Conservation (phyloP, 768 basidiomycete genomes). For the Guyanaporus albipodus region DNA sequence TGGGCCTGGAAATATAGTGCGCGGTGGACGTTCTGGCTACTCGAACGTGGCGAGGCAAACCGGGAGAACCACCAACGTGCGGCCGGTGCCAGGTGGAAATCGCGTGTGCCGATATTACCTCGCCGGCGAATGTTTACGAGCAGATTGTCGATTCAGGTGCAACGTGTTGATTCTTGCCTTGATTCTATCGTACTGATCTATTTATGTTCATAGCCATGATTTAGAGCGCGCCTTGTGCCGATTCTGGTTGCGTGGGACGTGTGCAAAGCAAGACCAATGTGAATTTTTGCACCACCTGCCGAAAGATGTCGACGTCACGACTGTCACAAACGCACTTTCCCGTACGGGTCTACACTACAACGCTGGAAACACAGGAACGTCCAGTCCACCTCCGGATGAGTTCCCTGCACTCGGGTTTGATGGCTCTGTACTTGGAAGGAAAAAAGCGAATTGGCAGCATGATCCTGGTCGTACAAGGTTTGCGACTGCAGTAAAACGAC, state of each 20-base stretch:
- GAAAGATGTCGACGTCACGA: conserved; percentile 75
- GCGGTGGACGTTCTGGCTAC: conserved; percentile 41
- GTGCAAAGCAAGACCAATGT: conserved; percentile 94
- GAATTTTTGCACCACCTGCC: conserved; percentile 94
- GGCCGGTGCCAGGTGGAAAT: conserved; percentile 45
- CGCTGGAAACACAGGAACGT: conserved; percentile 33
- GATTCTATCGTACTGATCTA: conserved; percentile 10
- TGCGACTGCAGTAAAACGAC: conserved; percentile 83
- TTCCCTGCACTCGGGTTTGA: conserved; percentile 67
- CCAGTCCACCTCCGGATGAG: conserved; percentile 44
- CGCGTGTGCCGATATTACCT: conserved; percentile 96
- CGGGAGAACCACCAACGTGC: conserved; percentile 27
- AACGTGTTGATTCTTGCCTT: conserved; percentile 17
- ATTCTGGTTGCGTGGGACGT: conserved; percentile 97
- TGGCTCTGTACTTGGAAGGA: conserved; percentile 34
- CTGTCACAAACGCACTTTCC: conserved; percentile 63
- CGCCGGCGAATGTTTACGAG: conserved; percentile 90
- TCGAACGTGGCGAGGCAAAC: conserved; percentile 17
- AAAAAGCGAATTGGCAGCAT: conserved; percentile 44
- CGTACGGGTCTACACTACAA: conserved; percentile 55
- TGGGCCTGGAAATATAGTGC: conserved; percentile 32
- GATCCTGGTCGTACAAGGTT: conserved; percentile 92
- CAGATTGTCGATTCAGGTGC: conserved; percentile 97
- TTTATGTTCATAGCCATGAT: conserved; percentile 64
- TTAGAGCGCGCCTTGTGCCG: conserved; percentile 91